phyloP scores from a whole-genome alignment of 257 asterid genomes.

The Capsicum pubescens region DNA sequence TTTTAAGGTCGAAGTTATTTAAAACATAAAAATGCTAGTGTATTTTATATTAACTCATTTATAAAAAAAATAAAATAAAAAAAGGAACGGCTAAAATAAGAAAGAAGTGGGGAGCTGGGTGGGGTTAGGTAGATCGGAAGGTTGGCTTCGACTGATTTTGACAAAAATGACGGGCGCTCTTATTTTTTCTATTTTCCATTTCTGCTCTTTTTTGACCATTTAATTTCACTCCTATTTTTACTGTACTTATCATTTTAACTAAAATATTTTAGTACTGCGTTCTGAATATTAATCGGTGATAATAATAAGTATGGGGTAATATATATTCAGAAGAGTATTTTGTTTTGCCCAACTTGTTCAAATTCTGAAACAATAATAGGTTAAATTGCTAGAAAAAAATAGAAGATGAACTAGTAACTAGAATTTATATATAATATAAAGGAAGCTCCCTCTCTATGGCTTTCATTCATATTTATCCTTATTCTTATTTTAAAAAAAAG shows the following conservation, averaged over 20 bases:
- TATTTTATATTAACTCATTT: background rate
- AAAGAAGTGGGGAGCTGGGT: background rate
- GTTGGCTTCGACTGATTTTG: constrained; percentile 42
- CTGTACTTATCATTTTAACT: too few species aligned
- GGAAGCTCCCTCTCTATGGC: too few species aligned
- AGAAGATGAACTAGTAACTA: background rate
- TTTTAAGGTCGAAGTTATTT: background rate
- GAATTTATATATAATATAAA: background rate
- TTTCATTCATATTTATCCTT: too few species aligned
- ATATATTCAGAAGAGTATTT: background rate
- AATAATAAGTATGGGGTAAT: background rate
- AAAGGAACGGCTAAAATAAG: background rate
- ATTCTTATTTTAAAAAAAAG: too few species aligned
- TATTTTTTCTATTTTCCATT: background rate
- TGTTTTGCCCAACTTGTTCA: background rate
- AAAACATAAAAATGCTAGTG: background rate
- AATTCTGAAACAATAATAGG: background rate
- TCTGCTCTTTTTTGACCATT: background rate
- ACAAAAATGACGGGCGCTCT: constrained; percentile 14
- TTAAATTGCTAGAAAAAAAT: background rate
- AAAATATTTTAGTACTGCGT: background rate
- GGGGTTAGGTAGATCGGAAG: constrained; percentile 45
- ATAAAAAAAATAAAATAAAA: background rate
- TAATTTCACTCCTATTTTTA: background rate
- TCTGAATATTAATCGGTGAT: background rate